These are phyloP conservation scores for Taphrina sp. DNA, from an alignment of 1,139 yeast genomes.

Conservation along the genomic window DNA sequence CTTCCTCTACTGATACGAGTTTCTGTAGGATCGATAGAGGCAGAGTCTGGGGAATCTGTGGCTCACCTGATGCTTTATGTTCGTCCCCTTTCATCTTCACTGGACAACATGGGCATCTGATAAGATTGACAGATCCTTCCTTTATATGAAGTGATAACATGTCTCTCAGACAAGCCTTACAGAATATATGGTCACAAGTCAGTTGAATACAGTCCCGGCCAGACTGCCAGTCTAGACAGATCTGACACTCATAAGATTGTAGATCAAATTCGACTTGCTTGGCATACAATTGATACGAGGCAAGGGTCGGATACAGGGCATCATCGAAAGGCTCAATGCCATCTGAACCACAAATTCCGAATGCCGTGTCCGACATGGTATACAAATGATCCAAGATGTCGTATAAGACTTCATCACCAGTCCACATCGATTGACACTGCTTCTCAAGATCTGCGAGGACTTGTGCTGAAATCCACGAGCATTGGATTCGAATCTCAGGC, in stretches of 20 bases:
- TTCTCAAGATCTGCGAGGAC: slow-evolving; percentile 7
- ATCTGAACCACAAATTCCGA: neutral
- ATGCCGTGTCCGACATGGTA: neutral
- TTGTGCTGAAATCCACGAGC: slow-evolving; percentile 24
- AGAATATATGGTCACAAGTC: slow-evolving; percentile 19
- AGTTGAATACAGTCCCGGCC: slow-evolving; percentile 25
- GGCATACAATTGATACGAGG: neutral
- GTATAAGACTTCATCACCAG: slow-evolving; percentile 15
- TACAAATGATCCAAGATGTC: slow-evolving; percentile 16
- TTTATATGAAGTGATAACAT: slow-evolving; percentile 26
- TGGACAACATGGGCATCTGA: slow-evolving; percentile 26
- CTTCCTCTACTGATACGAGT: slow-evolving; percentile 13
- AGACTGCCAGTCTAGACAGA: slow-evolving; percentile 21
- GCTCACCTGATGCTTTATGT: neutral
- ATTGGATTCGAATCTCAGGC: slow-evolving; percentile 9
- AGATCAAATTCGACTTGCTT: slow-evolving; percentile 4
- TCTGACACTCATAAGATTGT: slow-evolving; percentile 14
- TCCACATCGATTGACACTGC: slow-evolving; percentile 21
- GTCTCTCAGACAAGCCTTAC: slow-evolving; percentile 29
- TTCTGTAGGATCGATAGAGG: neutral
- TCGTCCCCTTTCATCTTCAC: no score
- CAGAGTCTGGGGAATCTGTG: neutral
- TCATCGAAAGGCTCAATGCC: neutral
- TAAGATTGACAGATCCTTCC: slow-evolving; percentile 26
- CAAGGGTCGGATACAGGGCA: no score